Base-by-base conservation (phyloP, 2,329 filamentous ascomycete species). In the Hypoxylon sp. region DNA sequence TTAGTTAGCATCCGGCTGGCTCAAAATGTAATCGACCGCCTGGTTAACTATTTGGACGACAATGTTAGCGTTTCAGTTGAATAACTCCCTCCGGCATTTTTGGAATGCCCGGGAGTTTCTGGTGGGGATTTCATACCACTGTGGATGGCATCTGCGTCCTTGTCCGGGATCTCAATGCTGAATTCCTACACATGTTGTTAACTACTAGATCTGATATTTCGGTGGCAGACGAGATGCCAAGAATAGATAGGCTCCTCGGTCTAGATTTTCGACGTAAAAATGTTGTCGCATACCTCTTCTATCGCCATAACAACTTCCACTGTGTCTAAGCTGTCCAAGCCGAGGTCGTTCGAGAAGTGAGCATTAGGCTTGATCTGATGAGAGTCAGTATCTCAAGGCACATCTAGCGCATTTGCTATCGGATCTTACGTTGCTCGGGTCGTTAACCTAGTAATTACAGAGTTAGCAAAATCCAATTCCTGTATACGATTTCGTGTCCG, bases 271-370 rank as follows among this genome's bases (percentile, higher is more conserved):
- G 34, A 17, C 17, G 2, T 17, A 17, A 13, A 30, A 28, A 53
- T 32, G 13, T 41, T 38, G 30, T 3, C 23, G 43, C 82, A 72
- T 83, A 94, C 92, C 90, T 99, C 96, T 89, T 99, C 96, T 83
- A 99, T 98, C 74, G 96, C 96, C 96, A 99, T 99, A 77, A 99
- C 96, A 74, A 99, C 96, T 87, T 99, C 96, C 72, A 99, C 96
- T 71, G 96, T 98, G 82, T 99, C 96, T 82, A 99, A 89, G 84
- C 92, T 97, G 86, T 99, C 96, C 77, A 99, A 87, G 73, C 94
- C 96, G 72, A 99, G 92, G 84, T 99, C 95, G 82, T 98, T 98
- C 80, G 93, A 88, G 84, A 99, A 99, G 88, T 98, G 94, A 65
- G 95, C 91, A 59, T 85, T 86, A 71, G 89, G 84, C 78, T 90